A percentile compares a stretch with the other conserved stretches of the same genome.
These are phyloP conservation scores for Fusarium musae DNA, from an alignment of 2,329 filamentous ascomycete species.

Conservation along the genomic window DNA sequence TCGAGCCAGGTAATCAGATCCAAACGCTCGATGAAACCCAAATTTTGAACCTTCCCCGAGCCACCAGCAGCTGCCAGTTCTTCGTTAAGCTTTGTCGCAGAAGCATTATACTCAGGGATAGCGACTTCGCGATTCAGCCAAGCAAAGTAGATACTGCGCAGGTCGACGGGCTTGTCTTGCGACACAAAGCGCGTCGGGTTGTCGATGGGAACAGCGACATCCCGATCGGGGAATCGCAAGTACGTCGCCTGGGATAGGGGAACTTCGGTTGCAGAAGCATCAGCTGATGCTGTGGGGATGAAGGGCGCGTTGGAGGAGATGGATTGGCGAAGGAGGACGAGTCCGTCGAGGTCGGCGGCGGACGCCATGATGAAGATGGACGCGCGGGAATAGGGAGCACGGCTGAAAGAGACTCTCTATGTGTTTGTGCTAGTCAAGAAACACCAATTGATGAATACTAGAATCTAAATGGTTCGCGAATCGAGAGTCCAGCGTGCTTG, in stretches of 20 bases:
- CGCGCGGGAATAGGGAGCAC: slow-evolving; percentile 9
- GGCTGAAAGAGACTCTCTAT: background rate
- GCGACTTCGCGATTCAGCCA: slow-evolving; percentile 93
- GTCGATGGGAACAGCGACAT: slow-evolving; percentile 74
- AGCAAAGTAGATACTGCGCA: slow-evolving; percentile 95
- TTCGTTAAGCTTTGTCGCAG: slow-evolving; percentile 82
- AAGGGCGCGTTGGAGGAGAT: slow-evolving; percentile 78
- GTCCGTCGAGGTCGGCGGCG: slow-evolving; percentile 74
- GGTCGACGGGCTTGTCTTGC: slow-evolving; percentile 78
- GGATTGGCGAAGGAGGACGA: slow-evolving; percentile 84
- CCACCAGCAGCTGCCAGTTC: slow-evolving; percentile 72
- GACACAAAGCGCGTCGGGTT: slow-evolving; percentile 88
- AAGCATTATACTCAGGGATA: slow-evolving; percentile 90
- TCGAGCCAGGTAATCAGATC: slow-evolving; percentile 95
- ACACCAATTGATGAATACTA: background rate
- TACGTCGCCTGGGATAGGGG: slow-evolving; percentile 80
- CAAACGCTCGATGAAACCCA: slow-evolving; percentile 90
- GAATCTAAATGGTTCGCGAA: background rate
- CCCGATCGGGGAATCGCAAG: slow-evolving; percentile 75
- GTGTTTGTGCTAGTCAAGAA: background rate
- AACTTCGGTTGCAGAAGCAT: slow-evolving; percentile 70
- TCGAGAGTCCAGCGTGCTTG: background rate
- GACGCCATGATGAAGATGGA: slow-evolving; percentile 60
- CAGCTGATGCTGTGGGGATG: slow-evolving; percentile 77
- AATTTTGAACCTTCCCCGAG: slow-evolving; percentile 80